These are phyloP conservation scores for Bathelium albidoporum DNA, from an alignment of 495 filamentous ascomycete genomes.

Conservation along the genomic window DNA sequence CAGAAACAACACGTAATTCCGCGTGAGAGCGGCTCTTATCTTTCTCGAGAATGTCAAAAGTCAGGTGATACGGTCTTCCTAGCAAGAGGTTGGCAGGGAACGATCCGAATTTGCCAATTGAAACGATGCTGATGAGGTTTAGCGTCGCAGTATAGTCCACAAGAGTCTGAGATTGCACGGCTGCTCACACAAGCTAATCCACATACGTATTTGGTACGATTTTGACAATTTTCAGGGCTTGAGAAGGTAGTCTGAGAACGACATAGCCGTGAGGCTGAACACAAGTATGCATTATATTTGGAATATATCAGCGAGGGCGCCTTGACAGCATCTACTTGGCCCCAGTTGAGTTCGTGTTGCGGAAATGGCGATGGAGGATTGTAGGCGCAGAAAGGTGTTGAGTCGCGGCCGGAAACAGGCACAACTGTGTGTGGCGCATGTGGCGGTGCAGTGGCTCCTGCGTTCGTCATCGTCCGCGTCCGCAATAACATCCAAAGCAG, in stretches of 20 bases:
- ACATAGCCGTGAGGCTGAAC: slow-evolving; percentile 56
- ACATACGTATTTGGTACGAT: slow-evolving; percentile 72
- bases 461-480: neutral
- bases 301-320: neutral
- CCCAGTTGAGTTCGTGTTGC: neutral
- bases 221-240: slow-evolving; percentile 50
- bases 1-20: slow-evolving; percentile 66
- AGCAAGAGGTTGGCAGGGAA: slow-evolving; percentile 81
- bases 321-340: neutral
- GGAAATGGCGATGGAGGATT: neutral
- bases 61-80: slow-evolving; percentile 78
- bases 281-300: slow-evolving; percentile 27
- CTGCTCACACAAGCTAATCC: slow-evolving; percentile 26
- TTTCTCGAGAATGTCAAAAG: slow-evolving; percentile 75
- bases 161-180: slow-evolving; percentile 14
- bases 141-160: slow-evolving; percentile 16
- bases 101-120: slow-evolving; percentile 77
- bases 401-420: too few relatives aligned
- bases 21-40: slow-evolving; percentile 43
- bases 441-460: slow-evolving; percentile 1
- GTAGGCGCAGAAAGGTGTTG: too few relatives aligned
- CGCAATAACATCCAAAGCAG: neutral
- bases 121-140: slow-evolving; percentile 52
- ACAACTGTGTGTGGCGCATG: neutral
- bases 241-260: slow-evolving; percentile 58